phyloP scores from a whole-genome alignment of 176 grass and related monocot species.

The Carex cristatella region DNA sequence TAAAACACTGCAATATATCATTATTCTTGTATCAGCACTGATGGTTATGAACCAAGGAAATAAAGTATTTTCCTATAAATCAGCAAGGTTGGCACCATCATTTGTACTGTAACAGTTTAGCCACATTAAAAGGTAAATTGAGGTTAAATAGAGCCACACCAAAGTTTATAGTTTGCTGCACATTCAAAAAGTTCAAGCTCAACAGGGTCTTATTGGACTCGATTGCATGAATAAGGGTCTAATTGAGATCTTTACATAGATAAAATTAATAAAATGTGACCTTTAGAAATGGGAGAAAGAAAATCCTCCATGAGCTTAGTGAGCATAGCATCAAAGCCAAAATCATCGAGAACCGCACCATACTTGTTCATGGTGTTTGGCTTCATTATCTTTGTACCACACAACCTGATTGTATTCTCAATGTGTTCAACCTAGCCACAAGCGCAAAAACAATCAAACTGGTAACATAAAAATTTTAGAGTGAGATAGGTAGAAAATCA shows the following conservation, averaged over 20 bases:
- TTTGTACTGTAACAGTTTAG: not conserved
- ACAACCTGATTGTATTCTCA: slow-evolving; percentile 77
- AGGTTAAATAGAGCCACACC: not conserved
- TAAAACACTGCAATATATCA: slow-evolving; percentile 71
- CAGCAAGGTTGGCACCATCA: not conserved
- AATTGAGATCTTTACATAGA: not conserved
- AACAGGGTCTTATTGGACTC: slow-evolving; percentile 12
- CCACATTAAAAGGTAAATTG: not conserved
- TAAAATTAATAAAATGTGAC: slow-evolving; percentile 20
- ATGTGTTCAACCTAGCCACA: slow-evolving; percentile 83
- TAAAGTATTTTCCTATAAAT: not conserved
- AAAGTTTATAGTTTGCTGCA: not conserved
- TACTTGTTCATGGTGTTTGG: slow-evolving; percentile 99
- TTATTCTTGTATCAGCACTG: not conserved
- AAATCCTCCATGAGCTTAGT: slow-evolving; percentile 91
- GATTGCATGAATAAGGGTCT: not conserved
- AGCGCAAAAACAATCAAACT: slow-evolving; percentile 22
- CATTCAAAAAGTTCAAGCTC: not conserved
- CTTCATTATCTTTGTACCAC: slow-evolving; percentile 98
- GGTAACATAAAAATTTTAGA: not conserved
- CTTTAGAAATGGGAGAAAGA: slow-evolving; percentile 76
- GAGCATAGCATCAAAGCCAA: slow-evolving; percentile 89
- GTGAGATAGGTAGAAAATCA: no score
- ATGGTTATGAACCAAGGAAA: not conserved
- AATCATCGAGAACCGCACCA: slow-evolving; percentile 96